phyloP scores from a whole-genome alignment of 331 rosid genomes.

The Cydonia oblonga region DNA sequence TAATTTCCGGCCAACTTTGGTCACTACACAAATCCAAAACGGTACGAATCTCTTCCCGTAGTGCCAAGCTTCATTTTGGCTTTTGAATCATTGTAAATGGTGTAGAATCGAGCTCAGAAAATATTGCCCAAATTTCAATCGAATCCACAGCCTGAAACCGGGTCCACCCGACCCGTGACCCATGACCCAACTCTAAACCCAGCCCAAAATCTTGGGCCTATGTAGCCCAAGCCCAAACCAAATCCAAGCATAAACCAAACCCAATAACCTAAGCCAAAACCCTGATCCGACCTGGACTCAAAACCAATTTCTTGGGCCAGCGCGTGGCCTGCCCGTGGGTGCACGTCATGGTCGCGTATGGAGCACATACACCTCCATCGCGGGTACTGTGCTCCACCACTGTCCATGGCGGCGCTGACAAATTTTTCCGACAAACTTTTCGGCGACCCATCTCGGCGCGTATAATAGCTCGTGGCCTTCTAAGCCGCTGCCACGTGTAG shows the following conservation, averaged over 20 bases:
- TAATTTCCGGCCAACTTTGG: accelerated
- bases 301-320: too few relatives aligned
- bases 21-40: too few relatives aligned
- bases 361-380: accelerated
- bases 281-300: accelerated
- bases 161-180: accelerated
- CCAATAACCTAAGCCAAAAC: too few relatives aligned
- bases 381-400: accelerated
- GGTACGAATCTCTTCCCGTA: too few relatives aligned
- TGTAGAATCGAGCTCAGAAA: too few relatives aligned
- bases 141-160: accelerated
- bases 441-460: accelerated
- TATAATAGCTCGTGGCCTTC: accelerated
- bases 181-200: too few relatives aligned
- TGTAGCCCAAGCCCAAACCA: too few relatives aligned
- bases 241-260: too few relatives aligned
- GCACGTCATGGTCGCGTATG: accelerated
- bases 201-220: too few relatives aligned
- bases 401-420: accelerated
- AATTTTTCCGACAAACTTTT: too few relatives aligned
- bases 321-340: too few relatives aligned
- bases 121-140: too few relatives aligned
- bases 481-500: accelerated
- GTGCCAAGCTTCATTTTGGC: not conserved
- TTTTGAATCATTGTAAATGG: not conserved